Conservation (phyloP, 257 asterid species). For the Nicotiana obtusifolia region DNA sequence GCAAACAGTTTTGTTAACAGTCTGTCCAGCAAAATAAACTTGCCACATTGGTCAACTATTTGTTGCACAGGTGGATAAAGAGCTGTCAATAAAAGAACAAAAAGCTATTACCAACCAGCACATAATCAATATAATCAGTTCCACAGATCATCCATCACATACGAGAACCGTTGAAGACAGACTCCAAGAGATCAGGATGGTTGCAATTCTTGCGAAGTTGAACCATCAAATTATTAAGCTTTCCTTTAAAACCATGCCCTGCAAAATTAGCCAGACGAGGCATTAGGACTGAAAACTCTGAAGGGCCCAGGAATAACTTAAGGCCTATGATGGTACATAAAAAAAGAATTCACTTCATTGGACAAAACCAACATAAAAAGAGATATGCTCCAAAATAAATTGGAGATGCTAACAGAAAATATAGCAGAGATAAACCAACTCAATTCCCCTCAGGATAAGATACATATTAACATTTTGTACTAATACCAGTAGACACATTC, state of each 20-base stretch:
- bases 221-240: constrained; percentile 74
- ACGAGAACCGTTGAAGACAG: constrained; percentile 77
- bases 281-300: background rate
- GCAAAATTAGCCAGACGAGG: constrained; percentile 23
- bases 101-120: constrained; percentile 6
- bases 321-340: background rate
- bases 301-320: background rate
- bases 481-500: background rate
- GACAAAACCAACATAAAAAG: background rate
- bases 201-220: constrained; percentile 97
- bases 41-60: constrained; percentile 91
- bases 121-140: background rate
- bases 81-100: constrained; percentile 34
- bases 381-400: background rate
- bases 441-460: background rate
- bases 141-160: constrained; percentile 32
- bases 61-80: constrained; percentile 73
- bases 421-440: background rate
- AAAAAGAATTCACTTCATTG: background rate
- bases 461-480: background rate
- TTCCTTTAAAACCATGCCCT: constrained; percentile 67
- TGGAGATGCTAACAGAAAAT: background rate
- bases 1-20: constrained; percentile 63
- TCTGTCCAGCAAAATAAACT: constrained; percentile 75
- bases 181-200: constrained; percentile 97